Conservation (phyloP, 805 yeast species). For the Wickerhamiella dianesei region DNA sequence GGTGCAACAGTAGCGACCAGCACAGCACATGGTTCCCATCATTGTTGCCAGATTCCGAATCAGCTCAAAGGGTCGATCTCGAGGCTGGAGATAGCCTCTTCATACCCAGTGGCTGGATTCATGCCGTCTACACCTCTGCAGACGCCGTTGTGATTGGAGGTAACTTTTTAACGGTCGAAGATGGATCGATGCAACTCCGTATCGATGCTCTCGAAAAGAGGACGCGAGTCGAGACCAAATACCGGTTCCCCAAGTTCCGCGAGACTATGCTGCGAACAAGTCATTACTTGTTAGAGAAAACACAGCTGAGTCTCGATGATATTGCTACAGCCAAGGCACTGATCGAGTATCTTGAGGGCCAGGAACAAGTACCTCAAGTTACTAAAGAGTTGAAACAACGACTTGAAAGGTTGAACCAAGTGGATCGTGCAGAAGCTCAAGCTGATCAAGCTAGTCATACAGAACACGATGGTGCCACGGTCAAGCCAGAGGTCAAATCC, state of each 20-base stretch:
- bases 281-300: not conserved
- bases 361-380: not conserved
- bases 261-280: slow-evolving; percentile 58
- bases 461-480: too few relatives aligned
- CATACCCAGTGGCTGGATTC: slow-evolving; percentile 90
- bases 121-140: slow-evolving; percentile 69
- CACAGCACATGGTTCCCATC: slow-evolving; percentile 53
- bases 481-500: too few relatives aligned
- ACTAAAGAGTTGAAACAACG: not conserved
- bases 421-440: too few relatives aligned
- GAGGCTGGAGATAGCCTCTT: slow-evolving; percentile 58
- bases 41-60: slow-evolving; percentile 28
- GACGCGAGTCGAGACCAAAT: slow-evolving; percentile 63
- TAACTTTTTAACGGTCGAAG: slow-evolving; percentile 57
- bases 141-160: slow-evolving; percentile 84
- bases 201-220: slow-evolving; percentile 48
- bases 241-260: slow-evolving; percentile 65
- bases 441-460: too few relatives aligned
- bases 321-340: not conserved
- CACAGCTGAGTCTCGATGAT: not conserved
- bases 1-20: slow-evolving; percentile 62
- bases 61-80: slow-evolving; percentile 39
- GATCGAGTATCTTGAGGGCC: not conserved
- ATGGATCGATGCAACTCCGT: slow-evolving; percentile 47
- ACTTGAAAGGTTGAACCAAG: not conserved